Percentiles rank a stretch among this genome's conserved stretches.
Evolutionary conservation across 805 yeast species (phyloP).

Genomic region (Candida orba): DNA sequence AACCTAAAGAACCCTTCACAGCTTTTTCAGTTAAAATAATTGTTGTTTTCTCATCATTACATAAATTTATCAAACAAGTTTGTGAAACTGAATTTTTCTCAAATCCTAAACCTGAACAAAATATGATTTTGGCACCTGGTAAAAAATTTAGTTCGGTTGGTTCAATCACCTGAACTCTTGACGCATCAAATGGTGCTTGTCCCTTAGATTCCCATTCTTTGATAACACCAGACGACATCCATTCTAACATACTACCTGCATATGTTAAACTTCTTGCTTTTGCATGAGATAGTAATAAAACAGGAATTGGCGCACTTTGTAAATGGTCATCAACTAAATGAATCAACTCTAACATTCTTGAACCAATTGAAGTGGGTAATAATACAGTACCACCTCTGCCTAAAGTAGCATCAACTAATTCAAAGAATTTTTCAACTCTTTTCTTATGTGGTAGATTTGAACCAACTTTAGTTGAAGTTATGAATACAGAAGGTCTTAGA

Average conservation of each 20-base stretch:
- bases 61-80: slow-evolving; percentile 44
- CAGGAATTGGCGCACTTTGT: slow-evolving; percentile 45
- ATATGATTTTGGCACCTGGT: slow-evolving; percentile 71
- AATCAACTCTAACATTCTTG: slow-evolving; percentile 74
- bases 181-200: slow-evolving; percentile 71
- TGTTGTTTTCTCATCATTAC: slow-evolving; percentile 60
- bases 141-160: slow-evolving; percentile 48
- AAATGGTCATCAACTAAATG: slow-evolving; percentile 66
- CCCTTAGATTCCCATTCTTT: slow-evolving; percentile 76
- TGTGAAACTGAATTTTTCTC: slow-evolving; percentile 57
- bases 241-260: slow-evolving; percentile 87
- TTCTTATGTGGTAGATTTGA: slow-evolving; percentile 53
- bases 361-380: slow-evolving; percentile 74
- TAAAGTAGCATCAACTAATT: slow-evolving; percentile 56
- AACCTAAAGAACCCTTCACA: slow-evolving; percentile 38
- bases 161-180: slow-evolving; percentile 49
- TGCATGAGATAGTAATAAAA: slow-evolving; percentile 67
- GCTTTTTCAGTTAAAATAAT: slow-evolving; percentile 69
- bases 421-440: slow-evolving; percentile 57
- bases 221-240: slow-evolving; percentile 88
- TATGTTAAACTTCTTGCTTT: slow-evolving; percentile 73
- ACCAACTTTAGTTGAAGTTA: slow-evolving; percentile 67
- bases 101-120: slow-evolving; percentile 64
- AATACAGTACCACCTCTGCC: slow-evolving; percentile 75
- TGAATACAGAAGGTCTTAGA: slow-evolving; percentile 72